Evolutionary conservation across 768 basidiomycete species (phyloP).

Genomic region (Boletus eberwhitei): DNA sequence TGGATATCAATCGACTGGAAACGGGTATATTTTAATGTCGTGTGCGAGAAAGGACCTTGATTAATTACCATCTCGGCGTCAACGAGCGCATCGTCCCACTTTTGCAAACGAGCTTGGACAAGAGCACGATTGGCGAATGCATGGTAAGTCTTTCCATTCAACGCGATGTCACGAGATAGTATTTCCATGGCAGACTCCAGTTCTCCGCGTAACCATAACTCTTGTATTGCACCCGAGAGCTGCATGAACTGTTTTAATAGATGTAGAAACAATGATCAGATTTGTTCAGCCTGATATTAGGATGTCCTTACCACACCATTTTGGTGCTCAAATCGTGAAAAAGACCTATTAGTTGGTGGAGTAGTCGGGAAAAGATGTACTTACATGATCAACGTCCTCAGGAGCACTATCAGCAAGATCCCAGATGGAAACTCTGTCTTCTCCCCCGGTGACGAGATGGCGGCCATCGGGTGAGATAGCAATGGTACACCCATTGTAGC

Average conservation of each 20-base stretch:
- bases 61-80: conserved; percentile 14
- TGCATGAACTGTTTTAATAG: conserved; percentile 11
- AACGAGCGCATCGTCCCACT: background rate
- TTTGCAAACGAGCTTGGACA: conserved; percentile 5
- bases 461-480: conserved; percentile 8
- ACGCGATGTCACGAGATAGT: conserved; percentile 7
- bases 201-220: conserved; percentile 5
- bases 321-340: background rate
- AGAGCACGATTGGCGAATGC: conserved; percentile 10
- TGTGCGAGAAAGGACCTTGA: background rate
- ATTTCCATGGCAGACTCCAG: conserved; percentile 1
- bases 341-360: background rate
- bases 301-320: conserved; percentile 1
- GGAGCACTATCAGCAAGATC: background rate
- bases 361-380: background rate
- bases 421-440: conserved; percentile 14
- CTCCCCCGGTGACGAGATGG: conserved; percentile 11
- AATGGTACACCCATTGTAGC: background rate
- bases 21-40: background rate
- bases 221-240: background rate
- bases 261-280: background rate
- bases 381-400: background rate
- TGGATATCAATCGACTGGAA: conserved; percentile 9
- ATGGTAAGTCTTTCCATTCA: conserved; percentile 2
- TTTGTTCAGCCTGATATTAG: background rate